These are phyloP conservation scores for Massarina eburnea DNA, from an alignment of 2,329 filamentous ascomycete species.

Conservation along the genomic window DNA sequence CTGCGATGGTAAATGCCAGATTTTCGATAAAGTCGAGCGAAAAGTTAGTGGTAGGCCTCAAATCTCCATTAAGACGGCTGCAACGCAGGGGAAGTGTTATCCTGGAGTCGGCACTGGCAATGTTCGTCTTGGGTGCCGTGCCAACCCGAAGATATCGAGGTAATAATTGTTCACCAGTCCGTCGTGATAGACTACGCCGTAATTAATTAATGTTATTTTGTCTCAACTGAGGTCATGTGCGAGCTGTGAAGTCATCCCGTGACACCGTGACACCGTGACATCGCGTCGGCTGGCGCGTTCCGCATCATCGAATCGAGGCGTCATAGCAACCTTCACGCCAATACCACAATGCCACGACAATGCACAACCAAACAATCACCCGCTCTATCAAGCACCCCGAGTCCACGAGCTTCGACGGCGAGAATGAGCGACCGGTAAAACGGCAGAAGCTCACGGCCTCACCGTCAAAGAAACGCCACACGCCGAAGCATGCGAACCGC, in stretches of 20 bases:
- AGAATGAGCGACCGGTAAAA: slow-evolving; percentile 46
- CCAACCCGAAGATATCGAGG: slow-evolving; percentile 2
- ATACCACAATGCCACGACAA: slow-evolving; percentile 8
- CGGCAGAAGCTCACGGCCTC: slow-evolving; percentile 40
- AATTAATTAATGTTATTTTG: too few relatives aligned
- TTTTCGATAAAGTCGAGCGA: neutral
- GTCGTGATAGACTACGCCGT: too few relatives aligned
- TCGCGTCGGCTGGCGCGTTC: too few relatives aligned
- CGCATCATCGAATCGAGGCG: too few relatives aligned
- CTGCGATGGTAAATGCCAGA: neutral
- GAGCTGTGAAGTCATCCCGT: neutral
- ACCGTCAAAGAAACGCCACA: slow-evolving; percentile 23
- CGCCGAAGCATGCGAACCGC: slow-evolving; percentile 19
- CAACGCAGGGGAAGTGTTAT: neutral
- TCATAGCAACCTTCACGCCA: too few relatives aligned
- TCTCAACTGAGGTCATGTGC: too few relatives aligned
- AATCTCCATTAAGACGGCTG: neutral
- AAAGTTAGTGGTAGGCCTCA: neutral
- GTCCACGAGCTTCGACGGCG: slow-evolving; percentile 47
- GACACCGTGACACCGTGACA: neutral
- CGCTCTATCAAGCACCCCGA: slow-evolving; percentile 47
- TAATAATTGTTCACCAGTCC: too few relatives aligned
- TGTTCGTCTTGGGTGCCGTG: slow-evolving; percentile 2
- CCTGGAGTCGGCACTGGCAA: slow-evolving; percentile 2
- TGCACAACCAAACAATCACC: slow-evolving; percentile 53